Conservation (phyloP, 805 yeast genomes). For the Spathaspora boniae region DNA sequence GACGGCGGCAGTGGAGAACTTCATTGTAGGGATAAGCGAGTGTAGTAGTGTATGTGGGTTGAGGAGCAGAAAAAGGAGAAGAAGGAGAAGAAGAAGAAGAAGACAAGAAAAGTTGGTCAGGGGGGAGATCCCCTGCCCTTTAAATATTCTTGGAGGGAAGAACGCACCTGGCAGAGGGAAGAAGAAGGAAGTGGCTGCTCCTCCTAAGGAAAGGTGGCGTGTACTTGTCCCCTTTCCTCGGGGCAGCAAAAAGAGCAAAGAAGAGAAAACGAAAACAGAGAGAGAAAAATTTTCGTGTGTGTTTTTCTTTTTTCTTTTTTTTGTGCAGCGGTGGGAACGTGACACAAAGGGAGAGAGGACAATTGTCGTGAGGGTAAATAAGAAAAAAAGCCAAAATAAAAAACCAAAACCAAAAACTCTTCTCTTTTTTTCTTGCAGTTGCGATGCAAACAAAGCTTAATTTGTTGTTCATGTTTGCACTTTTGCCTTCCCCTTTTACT, state of each 20-base stretch:
- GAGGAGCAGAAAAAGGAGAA: neutral
- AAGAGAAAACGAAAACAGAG: neutral
- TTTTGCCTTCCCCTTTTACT: neutral
- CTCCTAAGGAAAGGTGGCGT: no score
- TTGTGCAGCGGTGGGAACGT: neutral
- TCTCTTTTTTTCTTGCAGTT: neutral
- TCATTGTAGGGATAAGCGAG: conserved; percentile 27
- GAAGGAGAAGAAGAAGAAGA: conserved; percentile 3
- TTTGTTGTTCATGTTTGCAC: neutral
- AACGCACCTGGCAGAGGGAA: neutral
- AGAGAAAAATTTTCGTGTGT: neutral
- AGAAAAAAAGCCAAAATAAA: neutral
- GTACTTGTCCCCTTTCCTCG: no score
- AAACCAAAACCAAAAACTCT: neutral
- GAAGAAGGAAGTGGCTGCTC: neutral
- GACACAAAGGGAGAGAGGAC: neutral
- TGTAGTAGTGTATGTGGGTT: conserved; percentile 10
- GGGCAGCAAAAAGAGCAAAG: neutral
- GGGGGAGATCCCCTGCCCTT: conserved; percentile 1
- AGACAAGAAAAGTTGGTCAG: neutral
- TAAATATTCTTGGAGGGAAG: neutral
- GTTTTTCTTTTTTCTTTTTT: neutral
- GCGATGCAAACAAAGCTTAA: neutral
- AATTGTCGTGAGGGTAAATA: neutral
- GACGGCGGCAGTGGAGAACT: conserved; percentile 31